Evolutionary conservation across 2,329 filamentous ascomycete species (phyloP).

Genomic region (Hypomyces rosellus): DNA sequence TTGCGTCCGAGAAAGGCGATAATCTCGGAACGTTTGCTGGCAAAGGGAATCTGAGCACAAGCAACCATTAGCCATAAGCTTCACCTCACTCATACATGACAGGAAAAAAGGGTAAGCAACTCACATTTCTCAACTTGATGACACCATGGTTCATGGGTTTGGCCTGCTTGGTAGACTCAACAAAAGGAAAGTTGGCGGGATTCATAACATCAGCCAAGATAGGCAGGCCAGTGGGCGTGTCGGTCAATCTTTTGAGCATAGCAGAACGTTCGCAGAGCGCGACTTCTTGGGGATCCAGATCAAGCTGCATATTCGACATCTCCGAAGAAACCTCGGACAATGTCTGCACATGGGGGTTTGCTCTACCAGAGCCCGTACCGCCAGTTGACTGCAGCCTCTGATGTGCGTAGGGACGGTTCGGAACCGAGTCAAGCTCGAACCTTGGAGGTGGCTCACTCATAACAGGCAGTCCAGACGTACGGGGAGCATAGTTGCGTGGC

Average conservation of each 20-base stretch:
- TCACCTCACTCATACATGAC: too few relatives aligned
- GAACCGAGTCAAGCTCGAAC: slow-evolving; percentile 23
- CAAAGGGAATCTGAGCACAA: slow-evolving; percentile 46
- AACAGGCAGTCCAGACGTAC: slow-evolving; percentile 21
- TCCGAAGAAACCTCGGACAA: slow-evolving; percentile 2
- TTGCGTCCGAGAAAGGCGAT: slow-evolving; percentile 54
- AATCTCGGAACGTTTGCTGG: slow-evolving; percentile 46
- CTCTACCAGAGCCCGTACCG: too few relatives aligned
- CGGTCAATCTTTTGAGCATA: slow-evolving; percentile 32
- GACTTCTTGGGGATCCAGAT: neutral
- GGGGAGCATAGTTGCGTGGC: slow-evolving; percentile 37
- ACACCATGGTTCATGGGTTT: slow-evolving; percentile 34
- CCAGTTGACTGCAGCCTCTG: too few relatives aligned
- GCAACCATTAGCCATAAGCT: neutral
- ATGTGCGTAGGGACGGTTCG: too few relatives aligned
- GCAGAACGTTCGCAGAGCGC: slow-evolving; percentile 26
- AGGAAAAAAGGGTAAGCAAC: slow-evolving; percentile 18
- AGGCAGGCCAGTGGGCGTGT: slow-evolving; percentile 28
- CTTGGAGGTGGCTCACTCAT: slow-evolving; percentile 30
- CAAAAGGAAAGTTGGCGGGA: slow-evolving; percentile 40
- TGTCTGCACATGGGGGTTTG: too few relatives aligned
- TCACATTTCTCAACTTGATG: slow-evolving; percentile 45
- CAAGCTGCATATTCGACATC: neutral
- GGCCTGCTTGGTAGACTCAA: slow-evolving; percentile 30
- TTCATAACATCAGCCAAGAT: slow-evolving; percentile 29